Conservation (phyloP, 2,329 filamentous ascomycete genomes). For the Xylaria sp. region DNA sequence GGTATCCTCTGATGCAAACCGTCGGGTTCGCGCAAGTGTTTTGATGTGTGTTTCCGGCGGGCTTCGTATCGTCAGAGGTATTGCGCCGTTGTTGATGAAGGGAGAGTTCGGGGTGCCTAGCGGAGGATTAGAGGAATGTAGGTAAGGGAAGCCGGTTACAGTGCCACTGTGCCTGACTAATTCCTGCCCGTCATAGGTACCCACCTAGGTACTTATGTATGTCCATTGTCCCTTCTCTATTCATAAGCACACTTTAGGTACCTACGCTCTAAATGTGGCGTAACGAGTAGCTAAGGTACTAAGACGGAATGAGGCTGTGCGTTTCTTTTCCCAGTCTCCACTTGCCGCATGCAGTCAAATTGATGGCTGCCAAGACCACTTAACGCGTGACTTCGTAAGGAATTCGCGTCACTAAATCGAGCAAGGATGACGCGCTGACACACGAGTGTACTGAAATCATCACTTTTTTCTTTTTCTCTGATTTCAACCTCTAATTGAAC, state of each 20-base stretch:
- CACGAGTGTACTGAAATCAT: slow-evolving; percentile 45
- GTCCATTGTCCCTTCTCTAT: no score
- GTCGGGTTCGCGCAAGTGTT: neutral
- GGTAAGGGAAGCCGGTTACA: neutral
- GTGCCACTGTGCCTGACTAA: slow-evolving; percentile 19
- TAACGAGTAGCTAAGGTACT: neutral
- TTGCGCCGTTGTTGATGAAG: slow-evolving; percentile 31
- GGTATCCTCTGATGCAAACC: slow-evolving; percentile 13
- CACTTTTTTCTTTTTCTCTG: slow-evolving; percentile 34
- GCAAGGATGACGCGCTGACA: slow-evolving; percentile 46
- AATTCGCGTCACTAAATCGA: slow-evolving; percentile 45
- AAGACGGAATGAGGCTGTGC: slow-evolving; percentile 3
- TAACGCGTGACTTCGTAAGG: slow-evolving; percentile 50
- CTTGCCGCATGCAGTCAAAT: neutral
- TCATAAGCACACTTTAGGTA: no score
- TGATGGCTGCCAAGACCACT: slow-evolving; percentile 40
- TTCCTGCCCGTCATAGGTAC: neutral
- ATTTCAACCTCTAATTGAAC: neutral
- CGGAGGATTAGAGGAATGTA: neutral
- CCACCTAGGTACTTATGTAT: neutral
- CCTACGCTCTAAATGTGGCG: neutral
- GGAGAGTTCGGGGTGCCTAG: neutral
- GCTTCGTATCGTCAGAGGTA: slow-evolving; percentile 10
- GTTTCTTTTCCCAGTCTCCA: neutral
- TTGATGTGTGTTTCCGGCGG: neutral